phyloP scores from a whole-genome alignment of 768 basidiomycete genomes.

The Hemileccinum impolitum region DNA sequence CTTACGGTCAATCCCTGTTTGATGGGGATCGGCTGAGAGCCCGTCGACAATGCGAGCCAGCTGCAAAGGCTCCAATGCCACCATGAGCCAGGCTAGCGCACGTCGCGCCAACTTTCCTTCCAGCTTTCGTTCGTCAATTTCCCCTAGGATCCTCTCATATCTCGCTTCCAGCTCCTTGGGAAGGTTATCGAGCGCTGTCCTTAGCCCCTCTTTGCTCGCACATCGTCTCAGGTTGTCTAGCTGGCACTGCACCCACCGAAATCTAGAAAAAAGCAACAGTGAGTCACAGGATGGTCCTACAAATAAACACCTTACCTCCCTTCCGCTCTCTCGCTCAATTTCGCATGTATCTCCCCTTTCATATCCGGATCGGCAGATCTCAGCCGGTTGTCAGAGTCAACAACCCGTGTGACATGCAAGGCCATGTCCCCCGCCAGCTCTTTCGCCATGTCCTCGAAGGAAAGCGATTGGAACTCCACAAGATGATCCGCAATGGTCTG shows the following conservation, averaged over 20 bases:
- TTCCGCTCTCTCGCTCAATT: background rate
- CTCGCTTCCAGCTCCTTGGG: background rate
- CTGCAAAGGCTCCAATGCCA: background rate
- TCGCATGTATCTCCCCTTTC: background rate
- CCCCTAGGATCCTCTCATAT: conserved; percentile 3
- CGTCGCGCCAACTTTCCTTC: background rate
- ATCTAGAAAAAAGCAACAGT: background rate
- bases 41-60: background rate
- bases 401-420: background rate
- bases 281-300: background rate
- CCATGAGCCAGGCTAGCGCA: background rate
- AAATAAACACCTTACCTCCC: background rate
- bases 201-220: background rate
- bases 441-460: background rate
- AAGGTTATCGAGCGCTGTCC: background rate
- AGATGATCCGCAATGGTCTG: background rate
- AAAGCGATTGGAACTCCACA: background rate
- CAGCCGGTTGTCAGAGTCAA: background rate
- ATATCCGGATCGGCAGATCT: background rate
- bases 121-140: background rate
- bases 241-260: conserved; percentile 7
- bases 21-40: background rate
- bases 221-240: background rate
- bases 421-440: background rate
- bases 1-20: no score